Base-by-base conservation (phyloP, 306 rosid species). In the Sechiopsis laciniata region DNA sequence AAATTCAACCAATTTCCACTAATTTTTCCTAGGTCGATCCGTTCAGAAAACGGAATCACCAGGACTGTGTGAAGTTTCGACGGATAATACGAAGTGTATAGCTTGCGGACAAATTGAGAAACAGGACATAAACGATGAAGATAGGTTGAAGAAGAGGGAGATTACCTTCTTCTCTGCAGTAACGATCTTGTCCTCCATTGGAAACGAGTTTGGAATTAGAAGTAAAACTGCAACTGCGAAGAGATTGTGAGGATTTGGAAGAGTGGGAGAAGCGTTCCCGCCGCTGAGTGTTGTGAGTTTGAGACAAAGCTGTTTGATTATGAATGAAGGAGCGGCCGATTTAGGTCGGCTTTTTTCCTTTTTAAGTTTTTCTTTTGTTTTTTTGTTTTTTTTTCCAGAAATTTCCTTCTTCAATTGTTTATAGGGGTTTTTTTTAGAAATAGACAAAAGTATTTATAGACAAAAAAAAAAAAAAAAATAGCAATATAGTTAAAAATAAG, bases 151-250 rank as follows among this genome's bases (percentile, higher is more conserved):
- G 21, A 46, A 46, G 29, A 20, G 12, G 40, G 73, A 14, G 56
- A 11, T 7, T 32, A 86, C 94, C 86, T 79, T 85, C 81, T 79
- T 85, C 80, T 88, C 91, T 2, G 96, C 89, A 2, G 77, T 82
- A 14, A 85, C 94, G 42, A 90, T 53, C 52, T 82, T 73, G 29
- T 75, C 90, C 55, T 86, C 86, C 91, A 88, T 88, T 40, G 55
- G 54, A 29, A 26, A 48, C 14, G 14, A 8, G 37, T 1, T 46
- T 15, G 70, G 48, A 32, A 63, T 35, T 63, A 15, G 26, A 64
- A 64, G 16, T 16, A 35, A 32, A 32, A 32, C 22, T 35, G 69
- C 22, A 32, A 16, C 69, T 15, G 50, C 11, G 66, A 62, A 16
- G 6, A 61, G 46, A 29, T n/a, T n/a, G 67, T 14, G 66, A 13